Evolutionary conservation across 306 rosid genomes (phyloP).

Genomic region (Lathyrus oleraceus): DNA sequence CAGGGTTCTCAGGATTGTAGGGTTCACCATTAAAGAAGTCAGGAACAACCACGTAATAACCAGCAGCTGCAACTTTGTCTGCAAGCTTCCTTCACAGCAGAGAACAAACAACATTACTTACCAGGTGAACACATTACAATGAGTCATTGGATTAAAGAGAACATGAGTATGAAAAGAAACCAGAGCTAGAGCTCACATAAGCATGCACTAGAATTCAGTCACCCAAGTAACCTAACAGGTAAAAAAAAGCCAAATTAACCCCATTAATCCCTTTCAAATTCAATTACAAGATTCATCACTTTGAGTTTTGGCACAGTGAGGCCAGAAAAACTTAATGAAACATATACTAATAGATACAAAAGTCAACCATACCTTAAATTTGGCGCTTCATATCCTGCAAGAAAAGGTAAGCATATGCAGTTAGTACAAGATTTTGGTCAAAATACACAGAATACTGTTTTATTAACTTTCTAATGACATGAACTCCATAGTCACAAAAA

Average conservation of each 20-base stretch:
- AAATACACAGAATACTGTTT: not conserved
- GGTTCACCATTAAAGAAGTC: slow-evolving; percentile 76
- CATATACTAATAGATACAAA: not conserved
- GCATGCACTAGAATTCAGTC: too few relatives aligned
- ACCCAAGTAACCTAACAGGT: not conserved
- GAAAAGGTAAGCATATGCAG: slow-evolving; percentile 12
- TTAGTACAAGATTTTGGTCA: slow-evolving; percentile 22
- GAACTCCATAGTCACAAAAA: not conserved
- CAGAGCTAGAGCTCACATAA: not conserved
- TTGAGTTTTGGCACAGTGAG: not conserved
- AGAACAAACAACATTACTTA: slow-evolving; percentile 28
- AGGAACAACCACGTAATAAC: slow-evolving; percentile 73
- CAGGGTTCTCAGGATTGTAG: slow-evolving; percentile 33
- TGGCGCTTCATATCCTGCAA: slow-evolving; percentile 82
- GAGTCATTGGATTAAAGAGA: not conserved
- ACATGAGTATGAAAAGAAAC: not conserved
- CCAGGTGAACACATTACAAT: not conserved
- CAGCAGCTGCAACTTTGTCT: slow-evolving; percentile 73
- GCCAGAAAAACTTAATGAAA: not conserved
- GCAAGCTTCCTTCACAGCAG: slow-evolving; percentile 67
- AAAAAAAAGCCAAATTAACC: not conserved
- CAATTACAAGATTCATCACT: not conserved
- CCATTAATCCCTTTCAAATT: not conserved
- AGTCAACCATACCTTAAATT: slow-evolving; percentile 56
- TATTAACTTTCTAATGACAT: not conserved